Percentiles rank a stretch among this genome's conserved stretches.
Conservation (phyloP, 2,329 filamentous ascomycete genomes). For the Madurella mycetomatis region DNA sequence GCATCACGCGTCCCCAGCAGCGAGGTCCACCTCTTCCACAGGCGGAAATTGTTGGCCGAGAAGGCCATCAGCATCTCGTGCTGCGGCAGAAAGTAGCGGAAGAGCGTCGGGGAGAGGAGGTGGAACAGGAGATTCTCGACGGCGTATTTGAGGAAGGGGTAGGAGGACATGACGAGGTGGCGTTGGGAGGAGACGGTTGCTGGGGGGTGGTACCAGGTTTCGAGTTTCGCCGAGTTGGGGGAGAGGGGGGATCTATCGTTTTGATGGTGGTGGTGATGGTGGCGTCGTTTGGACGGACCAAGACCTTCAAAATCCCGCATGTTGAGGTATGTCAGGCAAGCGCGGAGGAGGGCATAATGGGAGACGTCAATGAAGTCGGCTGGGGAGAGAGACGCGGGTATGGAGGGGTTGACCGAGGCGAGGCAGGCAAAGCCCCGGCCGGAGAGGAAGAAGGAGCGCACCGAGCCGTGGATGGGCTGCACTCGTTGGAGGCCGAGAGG, state of each 20-base stretch:
- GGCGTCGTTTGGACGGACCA: slow-evolving; percentile 9
- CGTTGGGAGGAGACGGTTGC: slow-evolving; percentile 25
- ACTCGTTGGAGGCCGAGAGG: slow-evolving; percentile 31
- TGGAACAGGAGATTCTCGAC: slow-evolving; percentile 32
- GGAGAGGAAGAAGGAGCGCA: slow-evolving; percentile 32
- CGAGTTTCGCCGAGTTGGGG: neutral
- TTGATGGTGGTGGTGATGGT: neutral
- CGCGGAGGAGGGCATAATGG: slow-evolving; percentile 30
- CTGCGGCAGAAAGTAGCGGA: slow-evolving; percentile 33
- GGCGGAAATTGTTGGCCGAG: slow-evolving; percentile 25
- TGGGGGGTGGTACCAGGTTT: neutral
- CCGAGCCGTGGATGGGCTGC: slow-evolving; percentile 31
- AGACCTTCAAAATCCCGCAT: slow-evolving; percentile 32
- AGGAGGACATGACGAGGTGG: slow-evolving; percentile 28
- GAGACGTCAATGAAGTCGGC: slow-evolving; percentile 28
- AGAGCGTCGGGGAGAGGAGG: slow-evolving; percentile 28
- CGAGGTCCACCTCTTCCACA: slow-evolving; percentile 34
- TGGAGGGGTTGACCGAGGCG: slow-evolving; percentile 7
- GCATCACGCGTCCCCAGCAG: slow-evolving; percentile 27
- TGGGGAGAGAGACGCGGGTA: slow-evolving; percentile 11
- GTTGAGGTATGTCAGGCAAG: slow-evolving; percentile 33
- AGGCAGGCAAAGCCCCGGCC: slow-evolving; percentile 32
- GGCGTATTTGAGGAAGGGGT: slow-evolving; percentile 33
- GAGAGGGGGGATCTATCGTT: neutral
- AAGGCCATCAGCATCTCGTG: slow-evolving; percentile 25